Percentiles rank a stretch among this genome's conserved stretches.
Conservation (phyloP, 106 monocot genomes). For the Hemerocallis citrina region DNA sequence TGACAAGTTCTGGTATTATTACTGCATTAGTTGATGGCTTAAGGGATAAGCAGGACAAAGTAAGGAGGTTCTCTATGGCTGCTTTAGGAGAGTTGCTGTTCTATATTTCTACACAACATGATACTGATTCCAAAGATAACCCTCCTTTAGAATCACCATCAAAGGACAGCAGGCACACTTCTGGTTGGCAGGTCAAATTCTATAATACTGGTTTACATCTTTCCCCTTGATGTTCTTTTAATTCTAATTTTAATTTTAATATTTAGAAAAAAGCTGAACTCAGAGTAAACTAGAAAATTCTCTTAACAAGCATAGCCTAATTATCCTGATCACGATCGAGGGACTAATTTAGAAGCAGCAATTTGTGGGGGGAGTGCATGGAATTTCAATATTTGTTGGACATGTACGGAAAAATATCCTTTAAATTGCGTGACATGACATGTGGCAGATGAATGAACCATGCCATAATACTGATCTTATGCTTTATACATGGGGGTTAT, state of each 20-base stretch:
- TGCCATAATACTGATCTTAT: too few species aligned
- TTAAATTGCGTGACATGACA: too few species aligned
- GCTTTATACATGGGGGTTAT: too few species aligned
- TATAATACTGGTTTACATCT: constrained; percentile 1
- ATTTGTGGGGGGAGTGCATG: too few species aligned
- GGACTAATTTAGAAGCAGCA: too few species aligned
- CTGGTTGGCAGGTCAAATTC: constrained; percentile 80
- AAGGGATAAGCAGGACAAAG: constrained; percentile 89
- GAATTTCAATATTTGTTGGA: too few species aligned
- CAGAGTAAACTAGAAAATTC: background rate
- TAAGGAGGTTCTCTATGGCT: constrained; percentile 93
- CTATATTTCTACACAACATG: constrained; percentile 84
- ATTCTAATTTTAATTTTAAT: too few species aligned
- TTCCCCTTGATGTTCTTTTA: background rate
- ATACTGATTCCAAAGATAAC: constrained; percentile 33
- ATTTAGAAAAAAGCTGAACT: background rate
- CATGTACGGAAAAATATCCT: too few species aligned
- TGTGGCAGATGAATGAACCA: too few species aligned
- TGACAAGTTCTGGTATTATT: constrained; percentile 76
- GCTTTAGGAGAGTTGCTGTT: constrained; percentile 90
- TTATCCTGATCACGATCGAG: too few species aligned
- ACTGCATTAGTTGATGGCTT: constrained; percentile 66
- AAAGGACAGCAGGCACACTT: constrained; percentile 45
- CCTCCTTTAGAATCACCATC: constrained; percentile 59
- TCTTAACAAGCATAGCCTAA: background rate